These are phyloP conservation scores for Fusarium subtropicale DNA, from an alignment of 2,329 filamentous ascomycete species.

Conservation along the genomic window DNA sequence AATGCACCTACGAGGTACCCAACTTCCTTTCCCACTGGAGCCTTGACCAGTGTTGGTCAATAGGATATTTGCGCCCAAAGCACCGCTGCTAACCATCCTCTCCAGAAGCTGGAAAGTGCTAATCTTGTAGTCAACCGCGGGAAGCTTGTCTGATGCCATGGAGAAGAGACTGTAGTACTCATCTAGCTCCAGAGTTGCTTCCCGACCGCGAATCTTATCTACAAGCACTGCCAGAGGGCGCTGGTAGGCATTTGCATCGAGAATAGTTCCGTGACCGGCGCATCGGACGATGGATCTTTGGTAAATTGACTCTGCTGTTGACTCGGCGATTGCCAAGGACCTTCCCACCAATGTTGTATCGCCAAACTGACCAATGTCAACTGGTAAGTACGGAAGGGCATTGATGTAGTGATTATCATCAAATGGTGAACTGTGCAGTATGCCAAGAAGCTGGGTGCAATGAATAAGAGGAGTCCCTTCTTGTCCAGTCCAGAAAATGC, in stretches of 20 bases:
- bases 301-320: neutral
- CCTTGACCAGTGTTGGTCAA: neutral
- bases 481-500: neutral
- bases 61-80: neutral
- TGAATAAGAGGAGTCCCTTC: neutral
- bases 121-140: neutral
- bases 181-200: neutral
- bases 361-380: neutral
- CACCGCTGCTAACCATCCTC: neutral
- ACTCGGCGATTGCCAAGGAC: neutral
- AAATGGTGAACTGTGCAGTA: neutral
- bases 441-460: neutral
- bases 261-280: neutral
- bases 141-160: neutral
- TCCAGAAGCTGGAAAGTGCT: neutral
- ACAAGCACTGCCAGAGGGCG: neutral
- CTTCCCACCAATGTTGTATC: neutral
- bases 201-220: neutral
- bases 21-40: neutral
- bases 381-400: neutral
- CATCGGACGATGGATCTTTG: neutral
- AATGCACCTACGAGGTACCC: neutral
- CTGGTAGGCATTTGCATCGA: neutral
- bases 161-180: neutral
- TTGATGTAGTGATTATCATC: neutral